Evolutionary conservation across 306 rosid genomes (phyloP).

Genomic region (Dryas drummondii): DNA sequence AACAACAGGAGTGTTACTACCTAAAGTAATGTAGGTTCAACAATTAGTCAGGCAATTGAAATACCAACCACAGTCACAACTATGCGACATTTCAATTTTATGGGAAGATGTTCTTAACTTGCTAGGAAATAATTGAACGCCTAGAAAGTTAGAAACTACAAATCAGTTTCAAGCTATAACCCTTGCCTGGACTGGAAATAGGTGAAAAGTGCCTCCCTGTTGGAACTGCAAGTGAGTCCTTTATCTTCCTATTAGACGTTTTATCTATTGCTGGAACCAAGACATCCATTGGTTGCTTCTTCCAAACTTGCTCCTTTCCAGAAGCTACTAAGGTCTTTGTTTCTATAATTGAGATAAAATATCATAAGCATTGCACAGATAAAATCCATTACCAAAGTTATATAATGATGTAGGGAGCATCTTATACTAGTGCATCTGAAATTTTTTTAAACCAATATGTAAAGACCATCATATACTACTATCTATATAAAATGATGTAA

Average conservation of each 20-base stretch:
- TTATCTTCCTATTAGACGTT: constrained; percentile 21
- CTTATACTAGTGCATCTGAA: not conserved
- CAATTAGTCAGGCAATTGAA: constrained; percentile 13
- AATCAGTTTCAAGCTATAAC: not conserved
- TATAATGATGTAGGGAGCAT: not conserved
- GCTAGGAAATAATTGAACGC: not conserved
- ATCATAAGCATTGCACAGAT: not conserved
- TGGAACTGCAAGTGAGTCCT: constrained; percentile 8
- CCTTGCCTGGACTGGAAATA: constrained; percentile 6
- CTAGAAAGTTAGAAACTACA: not conserved
- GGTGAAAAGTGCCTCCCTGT: constrained; percentile 19
- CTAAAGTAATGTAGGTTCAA: constrained; percentile 25
- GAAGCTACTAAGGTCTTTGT: constrained; percentile 24
- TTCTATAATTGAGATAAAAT: constrained; percentile 20
- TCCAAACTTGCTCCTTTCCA: constrained; percentile 15
- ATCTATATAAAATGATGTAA: no score
- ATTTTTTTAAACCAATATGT: not conserved
- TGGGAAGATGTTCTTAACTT: no score
- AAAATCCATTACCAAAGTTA: not conserved
- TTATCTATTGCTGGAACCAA: constrained; percentile 18
- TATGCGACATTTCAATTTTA: not conserved
- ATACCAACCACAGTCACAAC: constrained; percentile 1
- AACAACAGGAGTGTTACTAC: constrained; percentile 16
- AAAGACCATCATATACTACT: no score
- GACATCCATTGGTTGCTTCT: constrained; percentile 9